phyloP scores from a whole-genome alignment of 345 rosid species.

The Salix suchowensis region DNA sequence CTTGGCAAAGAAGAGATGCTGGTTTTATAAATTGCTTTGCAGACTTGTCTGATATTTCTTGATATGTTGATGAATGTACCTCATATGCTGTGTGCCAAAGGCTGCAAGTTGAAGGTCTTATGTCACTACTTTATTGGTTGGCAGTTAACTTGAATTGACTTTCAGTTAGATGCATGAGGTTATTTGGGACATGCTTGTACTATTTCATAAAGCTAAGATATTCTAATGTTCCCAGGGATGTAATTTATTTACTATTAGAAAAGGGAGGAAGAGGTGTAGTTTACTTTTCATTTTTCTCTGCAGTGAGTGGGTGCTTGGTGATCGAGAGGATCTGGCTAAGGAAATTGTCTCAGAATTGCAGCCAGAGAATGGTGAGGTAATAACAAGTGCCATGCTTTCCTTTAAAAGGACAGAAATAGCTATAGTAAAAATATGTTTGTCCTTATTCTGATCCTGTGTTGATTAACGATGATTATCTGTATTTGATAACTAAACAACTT shows the following conservation, averaged over 20 bases:
- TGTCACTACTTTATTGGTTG: not conserved
- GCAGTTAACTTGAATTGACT: not conserved
- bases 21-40: not conserved
- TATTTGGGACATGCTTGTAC: not conserved
- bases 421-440: not conserved
- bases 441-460: not conserved
- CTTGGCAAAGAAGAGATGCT: not conserved
- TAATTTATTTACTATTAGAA: not conserved
- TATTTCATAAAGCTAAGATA: not conserved
- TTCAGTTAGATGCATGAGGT: not conserved
- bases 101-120: not conserved
- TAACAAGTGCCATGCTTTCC: not conserved
- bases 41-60: not conserved
- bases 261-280: not conserved
- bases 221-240: not conserved
- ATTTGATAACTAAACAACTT: not conserved
- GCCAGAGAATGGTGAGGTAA: constrained; percentile 81
- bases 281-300: constrained; percentile 7
- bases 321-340: constrained; percentile 88
- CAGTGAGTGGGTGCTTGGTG: constrained; percentile 99
- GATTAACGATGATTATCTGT: not conserved
- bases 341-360: constrained; percentile 69
- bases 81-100: not conserved
- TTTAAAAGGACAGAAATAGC: not conserved
- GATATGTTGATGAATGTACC: not conserved